phyloP scores from a whole-genome alignment of 1,139 yeast genomes.

The Saccharomyces hybrid region DNA sequence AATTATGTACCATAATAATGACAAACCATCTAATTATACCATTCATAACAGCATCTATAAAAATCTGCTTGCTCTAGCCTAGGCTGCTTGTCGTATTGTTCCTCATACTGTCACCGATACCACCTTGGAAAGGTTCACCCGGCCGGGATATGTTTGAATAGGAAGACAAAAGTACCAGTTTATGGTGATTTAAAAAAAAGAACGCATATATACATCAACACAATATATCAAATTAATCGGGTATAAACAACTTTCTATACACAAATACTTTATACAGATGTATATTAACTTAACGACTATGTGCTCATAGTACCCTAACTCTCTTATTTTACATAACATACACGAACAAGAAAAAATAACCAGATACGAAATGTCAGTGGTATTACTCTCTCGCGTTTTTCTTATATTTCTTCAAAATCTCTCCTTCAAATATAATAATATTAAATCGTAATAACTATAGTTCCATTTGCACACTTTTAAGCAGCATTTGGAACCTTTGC shows the following conservation, averaged over 20 bases:
- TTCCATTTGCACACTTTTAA: neutral
- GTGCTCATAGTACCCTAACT: neutral
- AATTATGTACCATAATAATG: neutral
- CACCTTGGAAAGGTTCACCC: too few species aligned
- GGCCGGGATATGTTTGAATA: too few species aligned
- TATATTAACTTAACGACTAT: neutral
- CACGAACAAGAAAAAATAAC: neutral
- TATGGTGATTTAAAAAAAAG: too few species aligned
- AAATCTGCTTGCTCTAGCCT: too few species aligned
- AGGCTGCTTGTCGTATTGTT: too few species aligned
- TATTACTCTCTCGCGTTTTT: neutral
- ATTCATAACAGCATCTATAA: neutral
- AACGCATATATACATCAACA: neutral
- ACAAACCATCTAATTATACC: neutral
- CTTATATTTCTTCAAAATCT: neutral
- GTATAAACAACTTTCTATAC: neutral
- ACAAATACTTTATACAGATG: neutral
- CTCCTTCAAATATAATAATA: neutral
- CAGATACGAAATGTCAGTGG: neutral
- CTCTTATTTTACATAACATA: neutral
- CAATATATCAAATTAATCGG: neutral
- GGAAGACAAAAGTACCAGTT: too few species aligned
- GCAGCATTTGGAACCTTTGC: conserved; percentile 46
- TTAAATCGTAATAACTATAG: neutral
- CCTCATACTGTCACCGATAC: neutral